A percentile compares a stretch with the other conserved stretches of the same genome.
Evolutionary conservation across 164 flowering plant genomes (phyloP).

Genomic region (Nelumbo lutea): DNA sequence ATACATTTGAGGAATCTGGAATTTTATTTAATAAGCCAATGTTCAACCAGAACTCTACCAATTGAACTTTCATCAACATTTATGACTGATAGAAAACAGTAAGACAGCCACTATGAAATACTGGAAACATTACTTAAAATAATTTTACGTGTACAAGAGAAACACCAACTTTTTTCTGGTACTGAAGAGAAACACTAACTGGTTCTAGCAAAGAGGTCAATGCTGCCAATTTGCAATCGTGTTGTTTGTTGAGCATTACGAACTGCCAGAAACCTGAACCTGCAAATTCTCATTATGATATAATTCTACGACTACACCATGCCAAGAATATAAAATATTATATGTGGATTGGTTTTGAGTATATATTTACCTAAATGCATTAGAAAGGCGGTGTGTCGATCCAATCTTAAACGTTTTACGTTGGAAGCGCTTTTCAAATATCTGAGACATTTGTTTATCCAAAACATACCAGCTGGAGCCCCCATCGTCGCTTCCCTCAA

Average conservation of each 20-base stretch:
- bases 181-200: neutral
- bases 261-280: slow-evolving; percentile 68
- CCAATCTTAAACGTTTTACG: slow-evolving; percentile 49
- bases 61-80: neutral
- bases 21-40: neutral
- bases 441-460: slow-evolving; percentile 64
- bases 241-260: slow-evolving; percentile 51
- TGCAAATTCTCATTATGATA: slow-evolving; percentile 23
- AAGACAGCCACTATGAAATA: neutral
- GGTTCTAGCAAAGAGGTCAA: slow-evolving; percentile 55
- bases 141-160: neutral
- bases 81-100: neutral
- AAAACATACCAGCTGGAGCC: slow-evolving; percentile 72
- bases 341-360: neutral
- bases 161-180: too few relatives aligned
- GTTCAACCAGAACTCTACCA: neutral
- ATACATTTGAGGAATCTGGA: neutral
- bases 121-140: neutral
- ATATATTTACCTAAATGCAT: slow-evolving; percentile 63
- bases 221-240: slow-evolving; percentile 76
- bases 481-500: slow-evolving; percentile 85
- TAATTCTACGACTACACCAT: neutral
- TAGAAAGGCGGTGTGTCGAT: slow-evolving; percentile 30
- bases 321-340: neutral
- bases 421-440: slow-evolving; percentile 69